Percentiles rank a stretch among this genome's conserved stretches.
Evolutionary conservation across 495 filamentous ascomycete genomes (phyloP).

Genomic region (Aspergillus mulundensis): DNA sequence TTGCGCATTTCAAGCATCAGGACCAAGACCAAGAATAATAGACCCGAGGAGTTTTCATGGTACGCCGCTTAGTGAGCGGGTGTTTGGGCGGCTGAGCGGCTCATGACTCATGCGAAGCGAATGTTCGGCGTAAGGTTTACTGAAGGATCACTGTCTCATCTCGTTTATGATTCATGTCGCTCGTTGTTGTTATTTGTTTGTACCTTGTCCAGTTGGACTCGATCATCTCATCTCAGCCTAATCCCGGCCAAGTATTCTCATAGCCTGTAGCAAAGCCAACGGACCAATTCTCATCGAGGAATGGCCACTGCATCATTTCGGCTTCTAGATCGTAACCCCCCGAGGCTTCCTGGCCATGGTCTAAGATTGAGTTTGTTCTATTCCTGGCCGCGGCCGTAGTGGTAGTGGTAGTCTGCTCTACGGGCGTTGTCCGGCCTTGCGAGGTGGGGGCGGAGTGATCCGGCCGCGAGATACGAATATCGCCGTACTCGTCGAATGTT

Average conservation of each 20-base stretch:
- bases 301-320: slow-evolving; percentile 45
- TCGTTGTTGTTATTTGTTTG: no score
- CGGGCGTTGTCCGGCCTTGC: not conserved
- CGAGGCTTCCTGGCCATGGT: slow-evolving; percentile 3
- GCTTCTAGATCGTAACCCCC: slow-evolving; percentile 29
- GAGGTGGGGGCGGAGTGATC: slow-evolving; percentile 2
- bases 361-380: not conserved
- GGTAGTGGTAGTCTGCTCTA: not conserved
- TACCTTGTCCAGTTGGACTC: no score
- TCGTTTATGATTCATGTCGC: no score
- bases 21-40: no score
- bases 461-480: slow-evolving; percentile 28
- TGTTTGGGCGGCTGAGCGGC: no score
- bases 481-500: slow-evolving; percentile 41
- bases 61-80: no score
- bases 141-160: no score
- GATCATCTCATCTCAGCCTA: no score
- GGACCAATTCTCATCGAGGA: slow-evolving; percentile 42
- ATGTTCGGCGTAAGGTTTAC: no score
- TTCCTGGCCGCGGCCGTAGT: not conserved
- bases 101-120: no score
- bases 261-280: slow-evolving; percentile 37
- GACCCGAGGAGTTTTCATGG: no score
- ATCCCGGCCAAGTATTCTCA: slow-evolving; percentile 24
- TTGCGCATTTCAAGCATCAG: not conserved